Evolutionary conservation across 169 alveolate species (phyloP).

Genomic region (Plasmodium adleri): DNA sequence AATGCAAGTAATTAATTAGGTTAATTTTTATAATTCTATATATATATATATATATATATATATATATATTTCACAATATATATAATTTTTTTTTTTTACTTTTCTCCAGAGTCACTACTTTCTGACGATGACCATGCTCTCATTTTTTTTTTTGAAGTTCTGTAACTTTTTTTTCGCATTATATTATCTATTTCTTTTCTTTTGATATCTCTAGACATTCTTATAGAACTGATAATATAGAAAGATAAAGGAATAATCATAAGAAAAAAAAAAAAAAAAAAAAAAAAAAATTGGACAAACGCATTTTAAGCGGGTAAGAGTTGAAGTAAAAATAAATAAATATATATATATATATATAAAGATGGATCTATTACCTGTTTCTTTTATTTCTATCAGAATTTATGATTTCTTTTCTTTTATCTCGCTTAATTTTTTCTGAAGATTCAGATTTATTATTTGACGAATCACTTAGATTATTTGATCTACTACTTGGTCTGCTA

Average conservation of each 20-base stretch:
- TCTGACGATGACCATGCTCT: slow-evolving; percentile 57
- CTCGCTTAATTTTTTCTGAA: background rate
- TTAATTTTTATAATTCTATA: too few species aligned
- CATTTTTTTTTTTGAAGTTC: slow-evolving; percentile 23
- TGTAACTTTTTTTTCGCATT: slow-evolving; percentile 54
- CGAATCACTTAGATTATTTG: slow-evolving; percentile 7
- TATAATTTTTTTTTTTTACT: background rate
- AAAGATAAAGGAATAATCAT: background rate
- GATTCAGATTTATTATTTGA: background rate
- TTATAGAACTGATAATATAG: slow-evolving; percentile 20
- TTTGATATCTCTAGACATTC: slow-evolving; percentile 5
- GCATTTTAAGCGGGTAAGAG: background rate
- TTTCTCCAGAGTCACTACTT: slow-evolving; percentile 15
- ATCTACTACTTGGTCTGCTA: background rate
- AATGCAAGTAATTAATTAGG: too few species aligned
- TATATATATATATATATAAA: background rate
- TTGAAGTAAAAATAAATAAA: background rate
- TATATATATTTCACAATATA: too few species aligned
- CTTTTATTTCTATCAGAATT: background rate
- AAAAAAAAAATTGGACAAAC: background rate
- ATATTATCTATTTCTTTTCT: slow-evolving; percentile 49
- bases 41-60: too few species aligned
- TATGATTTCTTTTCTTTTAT: slow-evolving; percentile 13
- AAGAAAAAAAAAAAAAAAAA: slow-evolving; percentile 8
- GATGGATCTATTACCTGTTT: slow-evolving; percentile 2